Base-by-base conservation (phyloP, 352 stramenopile genomes). In the Globisporangium viniferum region DNA sequence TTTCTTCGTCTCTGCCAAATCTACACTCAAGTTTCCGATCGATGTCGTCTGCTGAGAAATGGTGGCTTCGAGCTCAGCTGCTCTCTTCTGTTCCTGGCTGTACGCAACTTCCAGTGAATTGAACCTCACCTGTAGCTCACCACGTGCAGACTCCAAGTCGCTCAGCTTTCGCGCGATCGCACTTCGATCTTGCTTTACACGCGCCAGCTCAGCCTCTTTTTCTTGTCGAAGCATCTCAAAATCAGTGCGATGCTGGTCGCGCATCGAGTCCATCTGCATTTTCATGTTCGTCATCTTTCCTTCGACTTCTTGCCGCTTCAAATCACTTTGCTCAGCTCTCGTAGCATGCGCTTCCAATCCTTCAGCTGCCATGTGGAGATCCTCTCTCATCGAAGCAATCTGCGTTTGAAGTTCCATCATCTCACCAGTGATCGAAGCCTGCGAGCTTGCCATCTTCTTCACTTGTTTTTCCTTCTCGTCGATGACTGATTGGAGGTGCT, bases 1-100 rank as follows among this genome's bases (percentile, higher is more conserved):
- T 56, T 94, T 95, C 63, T 93, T 93, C 9, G 84, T 91, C 62
- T 94, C 86, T 5, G 86, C 80, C 46, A 94, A 64, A 60, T 94
- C 81, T 35, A 88, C 80, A 65, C 81, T 88, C 69, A 94, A 56
- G 36, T 92, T 87, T 22, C 81, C 82, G 12, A 91, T 71, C 58
- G 87, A 74, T 7, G 69, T 77, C 18, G 81, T 93, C 33, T 92
- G 81, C 57, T 84, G 73, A 22, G 63, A 81, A n/a, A 86, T 36
- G 36, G 72, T 71, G 1, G 67, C 48, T 61, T 93, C 86, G 0
- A 92, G 68, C 57, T 87, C 75, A 0, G 68, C 66, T 59, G 77
- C 64, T 29, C 81, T 79, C 56, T 75, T 74, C 58, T 72, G 77
- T 22, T 79, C 74, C 14, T 66, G 70, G 39, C 75, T 72, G 59